Base-by-base conservation (phyloP, 176 grass and related monocot genomes). In the Oryza meyeriana region DNA sequence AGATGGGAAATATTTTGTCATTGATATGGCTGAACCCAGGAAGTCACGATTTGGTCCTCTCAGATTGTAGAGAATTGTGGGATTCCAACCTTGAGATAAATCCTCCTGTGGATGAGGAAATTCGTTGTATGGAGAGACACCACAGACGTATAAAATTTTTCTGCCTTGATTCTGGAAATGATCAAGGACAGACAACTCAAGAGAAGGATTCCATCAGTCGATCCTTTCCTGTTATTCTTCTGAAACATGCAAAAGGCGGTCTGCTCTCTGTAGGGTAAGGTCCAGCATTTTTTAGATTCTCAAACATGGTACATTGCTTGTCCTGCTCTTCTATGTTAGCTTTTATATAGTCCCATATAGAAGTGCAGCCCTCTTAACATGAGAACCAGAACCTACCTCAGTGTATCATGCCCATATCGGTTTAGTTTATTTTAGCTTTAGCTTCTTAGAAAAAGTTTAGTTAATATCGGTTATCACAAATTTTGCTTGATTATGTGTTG, bases 51-150 rank as follows among this genome's bases (percentile, higher is more conserved):
- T 72, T 87, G 61, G 62, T 79, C 38, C 69, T 85, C 57, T 87
- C 84, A 79, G 88, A 91, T 45, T 82, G 58, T 77, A 86, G 22
- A 77, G 89, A 89, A 83, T 63, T 94, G 30, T 94, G 95, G 92
- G 86, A 91, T 84, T 85, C 86, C 26, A 69, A 16, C 17, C 44
- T 74, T 84, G 91, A 82, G 31, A 89, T 91, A 84, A 80, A 82
- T 71, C 84, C 88, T 76, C 92, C 95, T 35, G 45, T 91, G 40
- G 20, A 88, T 61, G 86, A 98, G 66, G 81, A 90, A 28, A 67
- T 91, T 86, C 71, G 91, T 79, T 93, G 88, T 66, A 86, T 52
- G 82, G 84, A 94, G 68, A 94, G 88, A 83, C 92, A 94, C 64
- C 47, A 65, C 29, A 83, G 34, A 62, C 81, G 86, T 57, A 89